A percentile compares a stretch with the other conserved stretches of the same genome.
Evolutionary conservation across 148 eudicot genomes (phyloP).

Genomic region (Nepenthes mirabilis): DNA sequence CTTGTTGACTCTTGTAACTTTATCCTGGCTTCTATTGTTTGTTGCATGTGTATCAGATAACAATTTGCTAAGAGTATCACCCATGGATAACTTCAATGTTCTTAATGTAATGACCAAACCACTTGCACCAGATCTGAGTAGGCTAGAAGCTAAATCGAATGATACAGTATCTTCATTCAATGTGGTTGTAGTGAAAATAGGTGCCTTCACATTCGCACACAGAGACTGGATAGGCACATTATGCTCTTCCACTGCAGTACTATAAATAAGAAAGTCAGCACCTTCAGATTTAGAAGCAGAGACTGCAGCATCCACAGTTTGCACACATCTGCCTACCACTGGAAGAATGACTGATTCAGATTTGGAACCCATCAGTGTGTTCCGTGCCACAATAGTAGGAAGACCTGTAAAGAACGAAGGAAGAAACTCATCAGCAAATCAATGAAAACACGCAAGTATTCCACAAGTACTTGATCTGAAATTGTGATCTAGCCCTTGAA

Average conservation of each 20-base stretch:
- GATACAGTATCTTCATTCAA: conserved; percentile 18
- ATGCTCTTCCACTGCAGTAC: conserved; percentile 17
- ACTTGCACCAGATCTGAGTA: conserved; percentile 56
- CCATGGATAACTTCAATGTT: conserved; percentile 35
- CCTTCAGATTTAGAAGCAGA: conserved; percentile 83
- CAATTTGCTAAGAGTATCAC: conserved; percentile 37
- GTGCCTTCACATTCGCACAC: conserved; percentile 43
- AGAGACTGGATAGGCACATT: conserved; percentile 25
- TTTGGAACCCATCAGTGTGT: conserved; percentile 65
- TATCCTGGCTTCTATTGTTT: conserved; percentile 12
- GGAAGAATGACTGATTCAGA: conserved; percentile 82
- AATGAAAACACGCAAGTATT: background rate
- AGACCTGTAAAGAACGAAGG: conserved; percentile 41
- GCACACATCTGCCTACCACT: conserved; percentile 66
- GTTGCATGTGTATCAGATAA: conserved; percentile 16
- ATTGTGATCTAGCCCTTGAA: too few relatives aligned
- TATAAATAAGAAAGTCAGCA: conserved; percentile 79
- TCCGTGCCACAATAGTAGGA: conserved; percentile 90
- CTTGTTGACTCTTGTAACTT: conserved; percentile 12
- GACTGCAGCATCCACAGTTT: conserved; percentile 54
- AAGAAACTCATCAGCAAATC: background rate
- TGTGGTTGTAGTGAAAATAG: conserved; percentile 41
- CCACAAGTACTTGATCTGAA: background rate
- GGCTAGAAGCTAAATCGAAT: conserved; percentile 14
- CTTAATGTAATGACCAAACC: conserved; percentile 58